Conservation (phyloP, 2,329 filamentous ascomycete genomes). For the Xenoacremonium recifei region DNA sequence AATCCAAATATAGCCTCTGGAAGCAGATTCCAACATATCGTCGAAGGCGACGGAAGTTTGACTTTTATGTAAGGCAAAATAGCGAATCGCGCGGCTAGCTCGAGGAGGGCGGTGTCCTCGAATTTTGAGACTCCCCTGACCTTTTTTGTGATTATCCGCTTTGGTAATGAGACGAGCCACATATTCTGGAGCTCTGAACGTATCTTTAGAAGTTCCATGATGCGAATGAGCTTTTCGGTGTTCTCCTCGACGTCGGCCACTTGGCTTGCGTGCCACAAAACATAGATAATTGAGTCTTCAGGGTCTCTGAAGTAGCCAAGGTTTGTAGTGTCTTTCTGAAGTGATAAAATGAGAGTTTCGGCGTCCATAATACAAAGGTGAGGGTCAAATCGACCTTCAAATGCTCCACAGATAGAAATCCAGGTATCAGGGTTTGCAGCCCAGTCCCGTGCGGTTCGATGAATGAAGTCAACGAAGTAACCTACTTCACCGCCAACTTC, state of each 20-base stretch:
- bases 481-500: background rate
- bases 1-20: no score
- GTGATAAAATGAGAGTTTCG: background rate
- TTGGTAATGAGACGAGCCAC: no score
- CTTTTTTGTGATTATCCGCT: no score
- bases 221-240: background rate
- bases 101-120: background rate
- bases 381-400: background rate
- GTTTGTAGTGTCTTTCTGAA: background rate
- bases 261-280: background rate
- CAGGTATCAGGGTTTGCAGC: background rate
- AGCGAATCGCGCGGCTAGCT: background rate
- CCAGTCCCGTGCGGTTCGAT: constrained; percentile 1
- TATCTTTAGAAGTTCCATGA: background rate
- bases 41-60: no score
- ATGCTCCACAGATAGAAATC: background rate
- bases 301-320: background rate
- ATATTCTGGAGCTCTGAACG: background rate
- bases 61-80: background rate
- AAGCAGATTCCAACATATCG: no score
- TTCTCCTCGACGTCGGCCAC: background rate
- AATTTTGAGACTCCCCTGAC: background rate
- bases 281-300: background rate
- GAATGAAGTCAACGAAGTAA: background rate
- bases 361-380: background rate